A percentile compares a stretch with the other conserved stretches of the same genome.
phyloP scores from a whole-genome alignment of 148 eudicot genomes.

The Dysphania ambrosioides region DNA sequence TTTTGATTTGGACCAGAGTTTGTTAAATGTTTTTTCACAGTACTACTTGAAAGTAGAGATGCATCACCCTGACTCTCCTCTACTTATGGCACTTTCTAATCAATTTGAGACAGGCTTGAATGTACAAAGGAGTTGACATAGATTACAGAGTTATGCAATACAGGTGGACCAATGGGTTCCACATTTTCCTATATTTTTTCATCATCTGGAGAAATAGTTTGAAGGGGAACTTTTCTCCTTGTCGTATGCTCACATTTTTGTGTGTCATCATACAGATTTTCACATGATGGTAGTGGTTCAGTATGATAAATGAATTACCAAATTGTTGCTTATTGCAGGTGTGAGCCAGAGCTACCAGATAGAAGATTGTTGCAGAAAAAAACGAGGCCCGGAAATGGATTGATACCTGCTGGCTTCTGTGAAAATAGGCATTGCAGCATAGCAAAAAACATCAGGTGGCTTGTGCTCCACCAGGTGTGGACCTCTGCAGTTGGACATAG shows the following conservation, averaged over 20 bases:
- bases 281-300: background rate
- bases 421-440: too few relatives aligned
- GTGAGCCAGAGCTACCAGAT: background rate
- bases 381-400: too few relatives aligned
- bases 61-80: background rate
- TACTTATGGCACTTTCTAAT: background rate
- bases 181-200: background rate
- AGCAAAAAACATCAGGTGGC: too few relatives aligned
- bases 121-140: background rate
- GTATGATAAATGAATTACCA: background rate
- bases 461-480: too few relatives aligned
- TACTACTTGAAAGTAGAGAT: background rate
- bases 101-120: background rate
- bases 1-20: background rate
- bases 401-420: too few relatives aligned
- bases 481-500: too few relatives aligned
- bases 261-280: background rate
- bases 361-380: too few relatives aligned
- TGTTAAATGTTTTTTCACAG: background rate
- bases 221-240: background rate
- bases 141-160: background rate
- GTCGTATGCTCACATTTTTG: background rate
- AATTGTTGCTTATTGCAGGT: background rate
- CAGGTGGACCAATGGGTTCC: slow-evolving; percentile 6
- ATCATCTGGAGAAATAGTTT: background rate